These are phyloP conservation scores for Paraphaeosphaeria minitans DNA, from an alignment of 2,329 filamentous ascomycete genomes.

Conservation along the genomic window DNA sequence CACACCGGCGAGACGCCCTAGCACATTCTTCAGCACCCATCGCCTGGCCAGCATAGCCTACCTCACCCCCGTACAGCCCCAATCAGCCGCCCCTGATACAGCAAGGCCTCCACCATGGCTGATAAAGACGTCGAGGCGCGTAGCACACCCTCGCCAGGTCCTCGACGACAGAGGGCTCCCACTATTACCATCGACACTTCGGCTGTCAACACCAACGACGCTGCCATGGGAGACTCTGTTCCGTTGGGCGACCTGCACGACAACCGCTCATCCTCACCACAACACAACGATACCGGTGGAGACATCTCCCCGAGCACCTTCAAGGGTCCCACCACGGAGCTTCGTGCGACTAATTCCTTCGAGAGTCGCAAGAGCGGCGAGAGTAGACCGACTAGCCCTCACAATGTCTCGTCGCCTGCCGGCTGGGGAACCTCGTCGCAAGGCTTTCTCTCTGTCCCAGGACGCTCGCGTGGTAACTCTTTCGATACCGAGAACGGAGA, in stretches of 20 bases:
- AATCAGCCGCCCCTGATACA: slow-evolving; percentile 14
- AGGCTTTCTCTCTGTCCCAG: slow-evolving; percentile 68
- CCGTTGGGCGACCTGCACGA: slow-evolving; percentile 42
- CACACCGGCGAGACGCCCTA: slow-evolving; percentile 39
- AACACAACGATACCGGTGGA: slow-evolving; percentile 24
- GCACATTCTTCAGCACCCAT: slow-evolving; percentile 35
- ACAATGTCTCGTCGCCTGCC: slow-evolving; percentile 69
- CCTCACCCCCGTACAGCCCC: slow-evolving; percentile 21
- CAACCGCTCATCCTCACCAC: slow-evolving; percentile 25
- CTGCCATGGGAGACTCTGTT: slow-evolving; percentile 40
- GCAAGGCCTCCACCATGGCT: slow-evolving; percentile 36
- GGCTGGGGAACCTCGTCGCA: slow-evolving; percentile 58
- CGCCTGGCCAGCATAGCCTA: slow-evolving; percentile 30
- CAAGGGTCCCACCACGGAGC: slow-evolving; percentile 50
- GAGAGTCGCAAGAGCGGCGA: slow-evolving; percentile 69
- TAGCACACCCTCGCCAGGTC: slow-evolving; percentile 35
- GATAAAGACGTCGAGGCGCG: slow-evolving; percentile 30
- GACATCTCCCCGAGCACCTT: slow-evolving; percentile 31
- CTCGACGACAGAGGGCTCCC: slow-evolving; percentile 51
- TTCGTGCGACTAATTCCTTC: slow-evolving; percentile 63
- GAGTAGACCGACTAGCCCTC: slow-evolving; percentile 68
- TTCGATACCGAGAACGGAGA: slow-evolving; percentile 63
- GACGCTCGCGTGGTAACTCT: slow-evolving; percentile 67
- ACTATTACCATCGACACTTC: slow-evolving; percentile 61
- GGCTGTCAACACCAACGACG: slow-evolving; percentile 49